These are phyloP conservation scores for Plasmopara viticola DNA, from an alignment of 352 stramenopile genomes.

Conservation along the genomic window DNA sequence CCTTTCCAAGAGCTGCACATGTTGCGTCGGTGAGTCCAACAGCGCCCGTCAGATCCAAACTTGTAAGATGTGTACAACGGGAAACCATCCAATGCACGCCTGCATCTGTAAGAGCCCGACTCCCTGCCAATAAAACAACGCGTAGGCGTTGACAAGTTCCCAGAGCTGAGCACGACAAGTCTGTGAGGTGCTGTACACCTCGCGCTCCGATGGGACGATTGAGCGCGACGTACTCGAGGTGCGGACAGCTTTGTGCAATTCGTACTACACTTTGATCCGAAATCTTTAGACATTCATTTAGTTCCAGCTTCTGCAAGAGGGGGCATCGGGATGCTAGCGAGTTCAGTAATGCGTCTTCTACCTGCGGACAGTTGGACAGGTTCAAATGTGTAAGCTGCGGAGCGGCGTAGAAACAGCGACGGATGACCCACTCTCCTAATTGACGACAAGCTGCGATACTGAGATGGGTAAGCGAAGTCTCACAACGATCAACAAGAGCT, in stretches of 20 bases:
- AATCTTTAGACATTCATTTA: slow-evolving; percentile 74
- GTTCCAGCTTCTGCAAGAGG: slow-evolving; percentile 53
- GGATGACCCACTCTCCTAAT: slow-evolving; percentile 63
- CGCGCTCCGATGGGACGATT: slow-evolving; percentile 31
- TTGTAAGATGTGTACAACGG: slow-evolving; percentile 65
- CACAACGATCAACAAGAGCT: slow-evolving; percentile 57
- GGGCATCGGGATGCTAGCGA: slow-evolving; percentile 68
- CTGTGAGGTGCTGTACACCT: slow-evolving; percentile 77
- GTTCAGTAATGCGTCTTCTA: slow-evolving; percentile 83
- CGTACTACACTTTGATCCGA: slow-evolving; percentile 82
- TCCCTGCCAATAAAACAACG: slow-evolving; percentile 75
- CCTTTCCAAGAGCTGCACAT: slow-evolving; percentile 39
- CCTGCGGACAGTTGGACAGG: slow-evolving; percentile 70
- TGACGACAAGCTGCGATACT: slow-evolving; percentile 49
- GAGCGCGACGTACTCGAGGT: slow-evolving; percentile 69
- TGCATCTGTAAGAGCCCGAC: slow-evolving; percentile 85
- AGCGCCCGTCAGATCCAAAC: slow-evolving; percentile 77
- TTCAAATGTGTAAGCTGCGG: slow-evolving; percentile 43
- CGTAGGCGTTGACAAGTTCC: slow-evolving; percentile 45
- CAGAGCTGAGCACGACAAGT: slow-evolving; percentile 82
- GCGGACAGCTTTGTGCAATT: slow-evolving; percentile 64
- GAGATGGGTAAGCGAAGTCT: slow-evolving; percentile 23
- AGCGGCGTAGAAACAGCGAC: slow-evolving; percentile 58
- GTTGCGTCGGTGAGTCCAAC: slow-evolving; percentile 81
- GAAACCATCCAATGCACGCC: slow-evolving; percentile 85